phyloP scores from a whole-genome alignment of 2,329 filamentous ascomycete species.

The Kalaharituber pfeilii region DNA sequence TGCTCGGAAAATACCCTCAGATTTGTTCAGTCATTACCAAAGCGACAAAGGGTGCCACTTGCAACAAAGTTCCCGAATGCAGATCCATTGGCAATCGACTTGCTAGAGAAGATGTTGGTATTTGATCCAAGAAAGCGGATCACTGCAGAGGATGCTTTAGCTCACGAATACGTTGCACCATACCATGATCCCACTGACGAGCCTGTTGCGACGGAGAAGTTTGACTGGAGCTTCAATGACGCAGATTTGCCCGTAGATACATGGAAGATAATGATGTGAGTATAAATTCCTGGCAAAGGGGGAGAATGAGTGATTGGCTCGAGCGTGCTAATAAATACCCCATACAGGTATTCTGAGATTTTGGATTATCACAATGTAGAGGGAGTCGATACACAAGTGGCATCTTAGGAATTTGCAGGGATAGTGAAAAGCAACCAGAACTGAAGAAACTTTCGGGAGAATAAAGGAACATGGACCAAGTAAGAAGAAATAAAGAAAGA shows the following conservation, averaged over 20 bases:
- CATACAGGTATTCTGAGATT: slow-evolving; percentile 83
- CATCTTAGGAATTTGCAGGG: no score
- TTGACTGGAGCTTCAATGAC: slow-evolving; percentile 99
- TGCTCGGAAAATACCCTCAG: slow-evolving; percentile 94
- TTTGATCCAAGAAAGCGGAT: slow-evolving; percentile 96
- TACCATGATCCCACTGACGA: slow-evolving; percentile 98
- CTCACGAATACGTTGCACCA: slow-evolving; percentile 82
- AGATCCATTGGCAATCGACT: slow-evolving; percentile 72
- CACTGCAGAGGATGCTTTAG: slow-evolving; percentile 67
- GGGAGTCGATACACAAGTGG: no score
- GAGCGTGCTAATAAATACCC: slow-evolving; percentile 19
- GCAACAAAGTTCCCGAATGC: slow-evolving; percentile 87
- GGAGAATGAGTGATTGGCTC: slow-evolving; percentile 24
- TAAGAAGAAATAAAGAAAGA: no score
- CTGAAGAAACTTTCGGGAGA: no score
- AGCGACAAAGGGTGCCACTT: slow-evolving; percentile 77
- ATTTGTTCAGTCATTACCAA: slow-evolving; percentile 93
- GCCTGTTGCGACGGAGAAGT: slow-evolving; percentile 88
- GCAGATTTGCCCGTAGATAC: slow-evolving; percentile 92
- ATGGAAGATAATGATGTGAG: slow-evolving; percentile 99
- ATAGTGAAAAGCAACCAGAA: no score
- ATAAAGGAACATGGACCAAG: no score
- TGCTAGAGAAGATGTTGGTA: slow-evolving; percentile 91
- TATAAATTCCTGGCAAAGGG: slow-evolving; percentile 9
- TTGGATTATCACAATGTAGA: slow-evolving; percentile 98